Base-by-base conservation (phyloP, 768 basidiomycete genomes). In the Lactarius sanguifluus region DNA sequence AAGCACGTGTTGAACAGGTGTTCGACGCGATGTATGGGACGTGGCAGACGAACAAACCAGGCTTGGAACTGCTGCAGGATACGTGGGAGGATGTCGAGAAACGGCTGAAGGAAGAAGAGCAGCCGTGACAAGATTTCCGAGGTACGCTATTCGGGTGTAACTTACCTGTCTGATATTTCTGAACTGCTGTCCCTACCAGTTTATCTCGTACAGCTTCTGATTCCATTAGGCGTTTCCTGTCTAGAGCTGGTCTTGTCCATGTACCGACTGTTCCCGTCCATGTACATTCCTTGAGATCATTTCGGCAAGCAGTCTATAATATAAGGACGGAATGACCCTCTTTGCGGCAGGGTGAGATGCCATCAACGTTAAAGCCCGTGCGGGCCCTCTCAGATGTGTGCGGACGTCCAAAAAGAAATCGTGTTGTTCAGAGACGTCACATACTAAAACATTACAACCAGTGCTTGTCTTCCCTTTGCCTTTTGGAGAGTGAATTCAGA, bases 1-100 rank as follows among this genome's bases (percentile, higher is more conserved):
- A 69, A 34, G 3, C 36, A 12, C 61, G 68, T 9, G 23, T 62
- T 15, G 62, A 52, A 43, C 50, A 69, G 56, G 68, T 66, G 16
- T 66, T 66, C 13, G 70, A 66, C 28, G 70, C 68, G 45, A 56
- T 71, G 62, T 71, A 69, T 52, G 70, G 70, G 59, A 71, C 70
- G 34, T 56, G 32, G 55, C 54, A 64, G 50, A 66, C 38, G 32
- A 34, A 60, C 13, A 59, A 55, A 56, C 61, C 68, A 1, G 70
- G 70, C 15, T 59, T 71, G 65, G 70, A 66, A 40, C 18, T 71
- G 59, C 38, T 71, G 57, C 59, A 64, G 62, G 70, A 71, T 58
- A 57, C 60, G 15, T 71, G 70, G 70, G 70, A 64, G 56, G 59
- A 62, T 28, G 61, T 65, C 7, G 62, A 69, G 65, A 10, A 62